Evolutionary conservation across 225 moss, liverwort and hornwort genomes (phyloP).

Genomic region (Physcomitrellopsis africana): DNA sequence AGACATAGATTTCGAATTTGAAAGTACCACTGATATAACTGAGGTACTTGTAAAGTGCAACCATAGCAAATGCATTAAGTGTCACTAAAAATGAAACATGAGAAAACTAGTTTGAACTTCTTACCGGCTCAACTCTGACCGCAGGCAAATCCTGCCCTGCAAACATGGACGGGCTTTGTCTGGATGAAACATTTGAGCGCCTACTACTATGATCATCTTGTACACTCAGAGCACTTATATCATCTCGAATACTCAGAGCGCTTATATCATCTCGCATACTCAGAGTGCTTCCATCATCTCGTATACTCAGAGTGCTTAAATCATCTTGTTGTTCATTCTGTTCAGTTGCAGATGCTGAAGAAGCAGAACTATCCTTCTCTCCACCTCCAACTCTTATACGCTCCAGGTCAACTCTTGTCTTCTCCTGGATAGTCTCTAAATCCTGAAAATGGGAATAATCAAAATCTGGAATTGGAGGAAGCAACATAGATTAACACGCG

Average conservation of each 20-base stretch:
- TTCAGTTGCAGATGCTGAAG: slow-evolving; percentile 24
- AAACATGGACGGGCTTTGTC: slow-evolving; percentile 10
- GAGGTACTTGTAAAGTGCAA: not conserved
- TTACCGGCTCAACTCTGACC: slow-evolving; percentile 30
- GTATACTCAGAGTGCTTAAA: slow-evolving; percentile 18
- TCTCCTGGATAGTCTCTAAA: slow-evolving; percentile 24
- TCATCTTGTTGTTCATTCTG: slow-evolving; percentile 36
- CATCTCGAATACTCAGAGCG: slow-evolving; percentile 27
- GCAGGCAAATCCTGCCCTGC: slow-evolving; percentile 27
- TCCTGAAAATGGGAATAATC: slow-evolving; percentile 31
- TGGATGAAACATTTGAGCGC: slow-evolving; percentile 27
- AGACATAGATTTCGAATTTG: not conserved
- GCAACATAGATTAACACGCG: slow-evolving; percentile 11
- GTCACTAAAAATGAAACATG: not conserved
- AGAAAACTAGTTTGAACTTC: slow-evolving; percentile 2
- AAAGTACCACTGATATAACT: not conserved
- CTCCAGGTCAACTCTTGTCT: slow-evolving; percentile 33
- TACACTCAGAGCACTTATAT: slow-evolving; percentile 22
- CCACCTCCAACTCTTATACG: slow-evolving; percentile 46
- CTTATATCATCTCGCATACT: slow-evolving; percentile 21
- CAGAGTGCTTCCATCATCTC: slow-evolving; percentile 19
- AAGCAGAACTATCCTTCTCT: slow-evolving; percentile 37
- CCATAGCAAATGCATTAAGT: not conserved
- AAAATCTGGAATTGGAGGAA: slow-evolving; percentile 1
- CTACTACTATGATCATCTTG: slow-evolving; percentile 15